A percentile compares a stretch with the other conserved stretches of the same genome.
Conservation (phyloP, 2,329 filamentous ascomycete species). For the Ceratocystiopsis sp. region DNA sequence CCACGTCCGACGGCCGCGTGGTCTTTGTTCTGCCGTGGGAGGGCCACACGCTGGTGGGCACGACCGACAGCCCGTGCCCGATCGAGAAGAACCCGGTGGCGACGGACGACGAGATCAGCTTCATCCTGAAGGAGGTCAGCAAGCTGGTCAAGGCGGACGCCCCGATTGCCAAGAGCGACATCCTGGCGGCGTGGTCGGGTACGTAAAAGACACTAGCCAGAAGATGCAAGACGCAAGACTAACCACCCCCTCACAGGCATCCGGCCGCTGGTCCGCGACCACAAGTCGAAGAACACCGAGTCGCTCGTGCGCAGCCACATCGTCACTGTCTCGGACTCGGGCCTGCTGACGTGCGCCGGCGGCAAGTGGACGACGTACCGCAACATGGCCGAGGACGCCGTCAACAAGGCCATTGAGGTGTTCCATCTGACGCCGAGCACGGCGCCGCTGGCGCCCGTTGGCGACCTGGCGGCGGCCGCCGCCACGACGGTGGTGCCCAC, state of each 20-base stretch:
- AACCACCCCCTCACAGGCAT: conserved; percentile 26
- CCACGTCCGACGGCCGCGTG: conserved; percentile 69
- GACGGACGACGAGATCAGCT: conserved; percentile 3
- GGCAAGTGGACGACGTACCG: conserved; percentile 85
- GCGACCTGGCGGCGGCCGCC: not conserved
- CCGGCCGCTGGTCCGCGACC: conserved; percentile 63
- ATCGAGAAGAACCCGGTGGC: conserved; percentile 21
- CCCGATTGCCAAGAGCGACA: conserved; percentile 2
- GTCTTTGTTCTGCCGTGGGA: conserved; percentile 83
- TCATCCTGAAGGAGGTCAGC: conserved; percentile 58
- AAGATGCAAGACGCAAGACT: too few species aligned
- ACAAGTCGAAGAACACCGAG: conserved; percentile 66
- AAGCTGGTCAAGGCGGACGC: conserved; percentile 55
- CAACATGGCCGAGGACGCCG: conserved; percentile 74
- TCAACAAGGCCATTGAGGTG: conserved; percentile 56
- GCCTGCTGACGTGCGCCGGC: conserved; percentile 63
- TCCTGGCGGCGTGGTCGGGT: conserved; percentile 36
- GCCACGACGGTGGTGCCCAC: not conserved
- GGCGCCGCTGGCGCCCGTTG: conserved; percentile 12
- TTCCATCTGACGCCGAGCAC: conserved; percentile 40
- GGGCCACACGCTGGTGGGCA: conserved; percentile 71
- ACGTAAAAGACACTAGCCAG: not conserved
- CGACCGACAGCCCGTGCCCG: conserved; percentile 56
- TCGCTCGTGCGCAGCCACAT: conserved; percentile 72
- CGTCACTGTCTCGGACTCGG: conserved; percentile 56